These are phyloP conservation scores for Blastocystis sp. DNA, from an alignment of 352 stramenopile genomes.

Conservation along the genomic window DNA sequence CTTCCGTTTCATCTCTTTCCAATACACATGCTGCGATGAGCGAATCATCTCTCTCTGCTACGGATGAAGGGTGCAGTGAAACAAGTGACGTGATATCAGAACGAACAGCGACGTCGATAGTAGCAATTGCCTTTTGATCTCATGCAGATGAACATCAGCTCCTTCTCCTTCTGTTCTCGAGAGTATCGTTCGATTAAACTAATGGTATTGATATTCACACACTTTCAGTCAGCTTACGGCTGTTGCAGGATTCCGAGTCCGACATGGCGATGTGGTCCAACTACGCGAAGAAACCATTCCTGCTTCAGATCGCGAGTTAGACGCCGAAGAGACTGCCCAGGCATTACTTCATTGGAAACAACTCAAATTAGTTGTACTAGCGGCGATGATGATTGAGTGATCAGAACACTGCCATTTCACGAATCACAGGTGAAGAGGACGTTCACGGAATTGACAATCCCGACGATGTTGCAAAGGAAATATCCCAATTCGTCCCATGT, in stretches of 20 bases:
- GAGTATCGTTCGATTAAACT: background rate
- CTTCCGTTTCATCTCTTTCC: background rate
- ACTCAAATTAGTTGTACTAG: conserved; percentile 3
- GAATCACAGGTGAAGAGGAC: conserved; percentile 42
- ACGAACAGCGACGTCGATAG: background rate
- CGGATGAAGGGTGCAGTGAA: background rate
- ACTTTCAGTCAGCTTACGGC: background rate
- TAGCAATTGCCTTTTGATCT: background rate
- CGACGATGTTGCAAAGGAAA: background rate
- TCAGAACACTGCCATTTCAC: background rate
- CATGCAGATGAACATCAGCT: background rate
- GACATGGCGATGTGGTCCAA: background rate
- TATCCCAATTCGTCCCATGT: background rate
- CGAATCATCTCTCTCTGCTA: background rate
- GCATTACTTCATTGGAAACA: conserved; percentile 15
- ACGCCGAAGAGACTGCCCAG: background rate
- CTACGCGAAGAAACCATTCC: background rate
- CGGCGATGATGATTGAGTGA: background rate
- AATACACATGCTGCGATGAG: background rate
- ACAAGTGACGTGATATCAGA: background rate
- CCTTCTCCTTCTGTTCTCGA: background rate
- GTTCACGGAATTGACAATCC: conserved; percentile 11
- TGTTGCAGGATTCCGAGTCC: background rate
- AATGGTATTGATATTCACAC: background rate
- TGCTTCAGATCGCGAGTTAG: background rate